Conservation (phyloP, 257 asterid genomes). For the Jaltomata sinuosa region DNA sequence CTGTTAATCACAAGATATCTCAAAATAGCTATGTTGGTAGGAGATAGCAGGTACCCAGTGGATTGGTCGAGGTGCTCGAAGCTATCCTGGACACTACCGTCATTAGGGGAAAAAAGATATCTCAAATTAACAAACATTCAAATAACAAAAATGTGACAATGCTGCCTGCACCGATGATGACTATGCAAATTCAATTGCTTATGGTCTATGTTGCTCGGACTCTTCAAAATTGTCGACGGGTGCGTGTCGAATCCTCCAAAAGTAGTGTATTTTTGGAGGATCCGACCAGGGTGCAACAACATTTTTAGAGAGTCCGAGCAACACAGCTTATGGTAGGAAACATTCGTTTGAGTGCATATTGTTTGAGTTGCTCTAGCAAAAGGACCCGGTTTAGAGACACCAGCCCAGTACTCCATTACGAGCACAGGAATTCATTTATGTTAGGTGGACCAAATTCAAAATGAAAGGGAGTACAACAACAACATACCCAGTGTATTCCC, state of each 20-base stretch:
- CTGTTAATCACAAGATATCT: neutral
- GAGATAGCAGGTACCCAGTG: neutral
- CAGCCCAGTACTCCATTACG: neutral
- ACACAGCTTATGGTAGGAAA: neutral
- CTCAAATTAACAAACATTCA: neutral
- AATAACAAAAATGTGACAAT: neutral
- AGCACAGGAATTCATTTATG: neutral
- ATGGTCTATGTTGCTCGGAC: neutral
- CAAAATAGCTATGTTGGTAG: neutral
- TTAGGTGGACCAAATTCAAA: neutral
- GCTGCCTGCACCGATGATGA: neutral
- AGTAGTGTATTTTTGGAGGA: neutral
- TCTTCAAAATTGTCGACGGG: no score
- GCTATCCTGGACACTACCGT: neutral
- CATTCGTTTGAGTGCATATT: neutral
- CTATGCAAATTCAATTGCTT: neutral
- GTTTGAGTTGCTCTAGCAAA: neutral
- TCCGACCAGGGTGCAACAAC: neutral
- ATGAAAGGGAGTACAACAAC: neutral
- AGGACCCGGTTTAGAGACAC: neutral
- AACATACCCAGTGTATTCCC: no score
- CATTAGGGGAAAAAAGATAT: neutral
- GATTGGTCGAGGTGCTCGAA: neutral
- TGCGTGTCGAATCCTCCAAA: no score
- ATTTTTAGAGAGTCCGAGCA: neutral